Evolutionary conservation across 768 basidiomycete species (phyloP).

Genomic region (Fomitopsis serialis): DNA sequence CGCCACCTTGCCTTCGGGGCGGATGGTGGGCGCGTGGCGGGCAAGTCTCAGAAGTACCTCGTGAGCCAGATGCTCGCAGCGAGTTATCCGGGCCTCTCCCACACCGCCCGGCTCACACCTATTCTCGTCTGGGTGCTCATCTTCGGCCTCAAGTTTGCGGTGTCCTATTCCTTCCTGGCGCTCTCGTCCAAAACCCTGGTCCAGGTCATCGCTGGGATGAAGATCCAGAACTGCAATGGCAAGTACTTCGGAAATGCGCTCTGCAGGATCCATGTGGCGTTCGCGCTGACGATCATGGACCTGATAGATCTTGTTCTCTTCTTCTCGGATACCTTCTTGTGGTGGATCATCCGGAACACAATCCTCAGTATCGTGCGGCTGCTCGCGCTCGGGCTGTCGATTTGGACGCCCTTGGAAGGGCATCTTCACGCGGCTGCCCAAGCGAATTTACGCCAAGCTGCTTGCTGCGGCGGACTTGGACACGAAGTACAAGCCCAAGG

Average conservation of each 20-base stretch:
- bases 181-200: constrained; percentile 93
- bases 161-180: constrained; percentile 98
- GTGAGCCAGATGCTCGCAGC: constrained; percentile 99
- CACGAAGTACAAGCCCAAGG: constrained; percentile 98
- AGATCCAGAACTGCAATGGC: constrained; percentile 86
- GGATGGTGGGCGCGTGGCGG: constrained; percentile 96
- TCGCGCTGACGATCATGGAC: constrained; percentile 96
- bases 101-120: constrained; percentile 69
- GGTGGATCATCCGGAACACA: constrained; percentile 99
- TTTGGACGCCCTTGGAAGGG: constrained; percentile 99
- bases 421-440: constrained; percentile 94
- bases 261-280: constrained; percentile 90
- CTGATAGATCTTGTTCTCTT: constrained; percentile 96
- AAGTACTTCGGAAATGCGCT: constrained; percentile 78
- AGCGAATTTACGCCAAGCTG: constrained; percentile 94
- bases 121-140: constrained; percentile 84
- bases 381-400: constrained; percentile 87
- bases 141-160: constrained; percentile 93
- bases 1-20: constrained; percentile 88
- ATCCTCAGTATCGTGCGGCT: constrained; percentile 85
- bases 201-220: constrained; percentile 94
- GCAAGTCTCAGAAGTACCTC: constrained; percentile 94
- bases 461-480: constrained; percentile 95
- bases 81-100: constrained; percentile 72
- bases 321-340: constrained; percentile 99